Evolutionary conservation across 345 rosid genomes (phyloP).

Genomic region (Syzygium aqueum): DNA sequence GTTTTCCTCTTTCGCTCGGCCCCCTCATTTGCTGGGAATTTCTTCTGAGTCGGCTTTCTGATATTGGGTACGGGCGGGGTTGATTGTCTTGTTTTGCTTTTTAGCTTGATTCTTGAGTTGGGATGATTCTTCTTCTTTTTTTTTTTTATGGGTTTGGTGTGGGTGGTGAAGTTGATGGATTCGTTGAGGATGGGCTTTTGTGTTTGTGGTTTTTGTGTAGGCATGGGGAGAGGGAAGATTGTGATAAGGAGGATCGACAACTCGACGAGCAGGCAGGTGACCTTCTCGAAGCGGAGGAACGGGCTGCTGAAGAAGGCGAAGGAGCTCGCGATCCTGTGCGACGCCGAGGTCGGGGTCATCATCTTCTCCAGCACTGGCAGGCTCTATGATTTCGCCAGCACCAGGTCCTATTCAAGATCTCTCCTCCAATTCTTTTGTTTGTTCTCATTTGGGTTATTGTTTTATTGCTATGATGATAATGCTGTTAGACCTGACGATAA

Average conservation of each 20-base stretch:
- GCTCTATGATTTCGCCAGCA: slow-evolving; percentile 44
- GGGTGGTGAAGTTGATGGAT: neutral
- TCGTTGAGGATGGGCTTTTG: neutral
- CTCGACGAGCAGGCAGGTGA: slow-evolving; percentile 54
- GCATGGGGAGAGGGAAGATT: slow-evolving; percentile 60
- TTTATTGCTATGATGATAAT: neutral
- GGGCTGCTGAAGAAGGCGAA: slow-evolving; percentile 54
- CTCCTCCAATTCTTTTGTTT: neutral
- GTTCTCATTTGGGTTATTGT: neutral
- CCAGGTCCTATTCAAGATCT: slow-evolving; percentile 23
- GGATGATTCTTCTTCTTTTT: neutral
- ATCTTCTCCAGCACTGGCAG: slow-evolving; percentile 49
- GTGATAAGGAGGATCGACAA: slow-evolving; percentile 52
- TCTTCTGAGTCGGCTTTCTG: neutral
- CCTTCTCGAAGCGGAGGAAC: slow-evolving; percentile 44
- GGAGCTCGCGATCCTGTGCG: slow-evolving; percentile 48
- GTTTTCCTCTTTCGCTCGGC: neutral
- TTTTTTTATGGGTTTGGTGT: neutral
- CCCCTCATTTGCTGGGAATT: neutral
- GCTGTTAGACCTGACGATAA: neutral
- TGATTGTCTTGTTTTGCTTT: neutral
- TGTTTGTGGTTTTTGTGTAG: neutral
- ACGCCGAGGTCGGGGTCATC: slow-evolving; percentile 45
- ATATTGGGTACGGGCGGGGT: neutral
- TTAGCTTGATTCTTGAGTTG: neutral